phyloP scores from a whole-genome alignment of 1,284 basidiomycete species.

The Ganoderma lucidum region DNA sequence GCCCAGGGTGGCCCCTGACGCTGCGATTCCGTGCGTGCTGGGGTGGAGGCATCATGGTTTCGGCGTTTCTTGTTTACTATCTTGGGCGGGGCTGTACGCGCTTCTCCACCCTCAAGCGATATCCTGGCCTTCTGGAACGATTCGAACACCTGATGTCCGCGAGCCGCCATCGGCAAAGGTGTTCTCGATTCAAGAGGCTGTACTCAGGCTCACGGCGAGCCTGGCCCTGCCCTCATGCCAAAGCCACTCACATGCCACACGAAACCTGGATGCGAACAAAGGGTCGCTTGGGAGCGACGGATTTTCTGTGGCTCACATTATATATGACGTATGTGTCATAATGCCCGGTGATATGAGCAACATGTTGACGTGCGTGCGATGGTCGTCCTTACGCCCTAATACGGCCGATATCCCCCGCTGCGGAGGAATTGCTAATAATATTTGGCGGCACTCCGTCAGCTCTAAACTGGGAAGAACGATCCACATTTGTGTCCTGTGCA shows the following conservation, averaged over 20 bases:
- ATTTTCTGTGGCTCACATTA: background rate
- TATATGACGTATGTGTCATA: background rate
- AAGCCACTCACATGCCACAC: conserved; percentile 1
- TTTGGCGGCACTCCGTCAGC: background rate
- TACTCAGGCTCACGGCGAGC: background rate
- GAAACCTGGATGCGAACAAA: background rate
- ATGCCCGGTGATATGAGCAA: background rate
- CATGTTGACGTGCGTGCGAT: background rate
- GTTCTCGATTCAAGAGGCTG: conserved; percentile 13
- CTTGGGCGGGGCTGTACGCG: conserved; percentile 10
- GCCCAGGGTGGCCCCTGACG: background rate
- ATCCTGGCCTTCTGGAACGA: conserved; percentile 7
- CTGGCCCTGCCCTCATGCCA: background rate
- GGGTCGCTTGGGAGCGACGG: background rate
- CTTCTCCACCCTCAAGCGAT: conserved; percentile 2
- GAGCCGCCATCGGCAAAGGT: conserved; percentile 8
- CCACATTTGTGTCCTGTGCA: background rate
- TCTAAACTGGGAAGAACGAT: background rate
- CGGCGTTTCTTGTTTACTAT: conserved; percentile 9
- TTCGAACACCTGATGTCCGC: background rate
- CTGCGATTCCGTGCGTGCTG: background rate
- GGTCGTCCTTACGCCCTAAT: background rate
- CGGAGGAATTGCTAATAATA: background rate
- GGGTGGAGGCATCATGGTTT: conserved; percentile 2
- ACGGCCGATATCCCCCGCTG: background rate